Evolutionary conservation across 129 eudicot species (phyloP), one percentile per base, ranked within the genome.

Genomic region (Lactuca sativa): DNA sequence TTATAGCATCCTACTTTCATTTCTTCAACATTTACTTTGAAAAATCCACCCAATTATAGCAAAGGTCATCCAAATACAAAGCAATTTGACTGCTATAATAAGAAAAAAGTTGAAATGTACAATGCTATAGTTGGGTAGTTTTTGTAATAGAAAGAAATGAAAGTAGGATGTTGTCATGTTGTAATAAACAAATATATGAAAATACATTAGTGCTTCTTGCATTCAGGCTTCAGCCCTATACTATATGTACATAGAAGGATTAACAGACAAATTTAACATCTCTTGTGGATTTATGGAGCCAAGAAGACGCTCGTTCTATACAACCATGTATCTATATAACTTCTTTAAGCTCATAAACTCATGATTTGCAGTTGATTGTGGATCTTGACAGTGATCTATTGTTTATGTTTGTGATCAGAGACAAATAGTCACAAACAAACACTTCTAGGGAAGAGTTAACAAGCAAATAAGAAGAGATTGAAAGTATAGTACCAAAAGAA

Each of bases 381-480:
- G 66, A 57, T 59, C 67, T 32, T 44, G 60, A 11, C 36, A 15
- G 61, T 48, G 56, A 71, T 71, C 34, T 44, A 56, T 47, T 43
- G 57, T 59, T 71, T 51, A 47, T 32, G 13, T 5, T 71, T 59
- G 47, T 60, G 9, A 16, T 53, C 15, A 53, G 18, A n/a, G 58
- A 15, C 10, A 53, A 5, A 17, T 4, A 17, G 58, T 15, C 30
- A 15, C 58, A 16, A 17, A 53, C 30, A 53, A 17, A 6, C 21
- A 15, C 7, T 51, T 1, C 56, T 13, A 51, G 7, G 18, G 18
- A 12, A 51, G 18, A 34, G 65, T 33, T 60, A 60, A 34, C 44
- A 60, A 34, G 44, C 34, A 60, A 59, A 59, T 33, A 31, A 12
- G 13, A 33, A 59, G 65, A 59, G 30, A 25, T 25, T 25, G 30